These are phyloP conservation scores for Nannizzia gypsea DNA, from an alignment of 2,329 filamentous ascomycete genomes.

Conservation along the genomic window DNA sequence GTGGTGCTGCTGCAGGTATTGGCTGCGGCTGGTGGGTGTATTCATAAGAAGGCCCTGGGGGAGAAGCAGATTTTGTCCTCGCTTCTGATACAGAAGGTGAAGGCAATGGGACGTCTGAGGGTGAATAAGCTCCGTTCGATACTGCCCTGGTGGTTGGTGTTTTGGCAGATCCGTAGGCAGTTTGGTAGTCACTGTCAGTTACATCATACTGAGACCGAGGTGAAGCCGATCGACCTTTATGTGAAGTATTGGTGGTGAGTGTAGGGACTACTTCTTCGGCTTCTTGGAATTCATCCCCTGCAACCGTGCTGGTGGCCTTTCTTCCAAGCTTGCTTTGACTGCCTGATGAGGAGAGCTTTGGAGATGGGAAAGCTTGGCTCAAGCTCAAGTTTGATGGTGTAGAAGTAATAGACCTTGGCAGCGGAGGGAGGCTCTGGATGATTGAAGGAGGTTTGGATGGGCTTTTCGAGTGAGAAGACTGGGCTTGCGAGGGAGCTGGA, in stretches of 20 bases:
- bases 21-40: slow-evolving; percentile 19
- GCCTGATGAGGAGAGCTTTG: neutral
- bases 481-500: slow-evolving; percentile 6
- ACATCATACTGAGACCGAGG: slow-evolving; percentile 8
- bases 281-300: neutral
- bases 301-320: neutral
- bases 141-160: slow-evolving; percentile 7
- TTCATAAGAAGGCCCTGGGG: slow-evolving; percentile 10
- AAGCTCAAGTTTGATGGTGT: slow-evolving; percentile 10
- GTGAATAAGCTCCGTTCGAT: slow-evolving; percentile 6
- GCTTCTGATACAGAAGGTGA: slow-evolving; percentile 12
- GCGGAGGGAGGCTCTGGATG: slow-evolving; percentile 14
- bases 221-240: neutral
- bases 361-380: slow-evolving; percentile 4
- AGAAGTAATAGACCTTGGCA: slow-evolving; percentile 12
- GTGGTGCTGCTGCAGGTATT: slow-evolving; percentile 14
- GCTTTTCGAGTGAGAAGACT: slow-evolving; percentile 8
- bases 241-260: neutral
- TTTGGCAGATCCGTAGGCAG: slow-evolving; percentile 5
- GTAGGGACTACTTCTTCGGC: neutral
- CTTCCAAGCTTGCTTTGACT: neutral
- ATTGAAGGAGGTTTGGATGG: slow-evolving; percentile 8
- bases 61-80: slow-evolving; percentile 10
- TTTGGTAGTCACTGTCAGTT: slow-evolving; percentile 8
- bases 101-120: slow-evolving; percentile 4